Percentiles rank a stretch among this genome's conserved stretches.
Evolutionary conservation across 1,139 yeast species (phyloP).

Genomic region (Candida sanyaensis): DNA sequence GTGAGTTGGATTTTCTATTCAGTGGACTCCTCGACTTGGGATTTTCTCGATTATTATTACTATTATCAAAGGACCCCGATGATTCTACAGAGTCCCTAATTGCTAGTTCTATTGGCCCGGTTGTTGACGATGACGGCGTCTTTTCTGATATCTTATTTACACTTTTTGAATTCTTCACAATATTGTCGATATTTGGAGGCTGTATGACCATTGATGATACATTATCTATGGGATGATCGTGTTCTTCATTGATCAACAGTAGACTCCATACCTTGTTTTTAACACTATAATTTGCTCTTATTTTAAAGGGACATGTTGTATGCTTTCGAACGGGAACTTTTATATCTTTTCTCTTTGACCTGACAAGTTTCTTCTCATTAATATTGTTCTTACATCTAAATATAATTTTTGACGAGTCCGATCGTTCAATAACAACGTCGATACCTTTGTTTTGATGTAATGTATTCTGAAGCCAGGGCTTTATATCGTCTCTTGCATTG

Average conservation of each 20-base stretch:
- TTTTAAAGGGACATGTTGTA: slow-evolving; percentile 63
- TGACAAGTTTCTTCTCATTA: slow-evolving; percentile 18
- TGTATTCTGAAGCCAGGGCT: slow-evolving; percentile 65
- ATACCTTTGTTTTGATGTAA: slow-evolving; percentile 52
- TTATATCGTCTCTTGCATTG: slow-evolving; percentile 42
- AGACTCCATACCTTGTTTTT: slow-evolving; percentile 60
- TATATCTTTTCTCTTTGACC: slow-evolving; percentile 15
- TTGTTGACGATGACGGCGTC: background rate
- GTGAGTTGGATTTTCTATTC: background rate
- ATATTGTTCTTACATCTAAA: slow-evolving; percentile 60
- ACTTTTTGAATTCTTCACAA: background rate
- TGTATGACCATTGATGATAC: background rate
- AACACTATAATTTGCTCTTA: slow-evolving; percentile 65
- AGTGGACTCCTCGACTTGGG: background rate
- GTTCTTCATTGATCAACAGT: slow-evolving; percentile 58
- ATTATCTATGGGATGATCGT: slow-evolving; percentile 34
- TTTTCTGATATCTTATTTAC: too few relatives aligned
- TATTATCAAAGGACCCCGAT: background rate
- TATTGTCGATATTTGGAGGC: background rate
- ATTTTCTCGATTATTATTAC: background rate
- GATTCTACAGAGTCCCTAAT: background rate
- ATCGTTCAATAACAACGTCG: slow-evolving; percentile 65
- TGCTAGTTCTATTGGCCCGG: background rate
- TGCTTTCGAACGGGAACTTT: slow-evolving; percentile 21
- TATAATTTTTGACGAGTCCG: slow-evolving; percentile 67